phyloP scores from a whole-genome alignment of 192 early-diverging fungal species.

The Cetraspora pellucida region DNA sequence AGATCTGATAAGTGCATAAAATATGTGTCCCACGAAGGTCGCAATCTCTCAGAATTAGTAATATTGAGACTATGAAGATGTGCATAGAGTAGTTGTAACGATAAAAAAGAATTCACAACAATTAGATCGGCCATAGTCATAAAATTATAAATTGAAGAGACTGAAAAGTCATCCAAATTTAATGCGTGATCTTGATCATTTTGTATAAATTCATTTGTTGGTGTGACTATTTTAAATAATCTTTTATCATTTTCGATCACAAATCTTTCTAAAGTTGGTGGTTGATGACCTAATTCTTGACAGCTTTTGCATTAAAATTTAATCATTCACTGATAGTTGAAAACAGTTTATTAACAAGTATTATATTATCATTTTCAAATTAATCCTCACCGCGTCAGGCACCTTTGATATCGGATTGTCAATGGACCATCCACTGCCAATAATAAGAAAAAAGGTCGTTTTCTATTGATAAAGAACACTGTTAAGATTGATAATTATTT shows the following conservation, averaged over 20 bases:
- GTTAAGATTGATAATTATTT: too few species aligned
- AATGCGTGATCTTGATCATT: neutral
- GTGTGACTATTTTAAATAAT: constrained; percentile 42
- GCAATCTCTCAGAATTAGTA: constrained; percentile 69
- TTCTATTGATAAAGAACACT: constrained; percentile 44
- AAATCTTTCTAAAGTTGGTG: constrained; percentile 61
- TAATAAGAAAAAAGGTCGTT: constrained; percentile 81
- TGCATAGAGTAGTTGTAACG: constrained; percentile 5
- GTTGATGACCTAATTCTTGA: neutral
- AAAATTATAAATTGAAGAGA: constrained; percentile 20
- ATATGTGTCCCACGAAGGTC: constrained; percentile 97
- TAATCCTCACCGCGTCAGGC: constrained; percentile 43
- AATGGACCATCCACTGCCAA: constrained; percentile 85
- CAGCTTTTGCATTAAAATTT: constrained; percentile 22
- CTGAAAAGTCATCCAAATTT: neutral
- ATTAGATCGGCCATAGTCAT: constrained; percentile 26
- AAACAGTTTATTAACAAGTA: neutral
- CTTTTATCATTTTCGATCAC: constrained; percentile 55
- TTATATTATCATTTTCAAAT: neutral
- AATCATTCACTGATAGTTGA: neutral
- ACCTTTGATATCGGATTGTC: constrained; percentile 66
- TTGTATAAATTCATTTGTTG: constrained; percentile 7
- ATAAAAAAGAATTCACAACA: constrained; percentile 15
- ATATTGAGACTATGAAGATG: constrained; percentile 57
- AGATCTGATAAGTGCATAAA: constrained; percentile 95